Conservation (phyloP, 75 land plant genomes). For the Pinus taeda region DNA sequence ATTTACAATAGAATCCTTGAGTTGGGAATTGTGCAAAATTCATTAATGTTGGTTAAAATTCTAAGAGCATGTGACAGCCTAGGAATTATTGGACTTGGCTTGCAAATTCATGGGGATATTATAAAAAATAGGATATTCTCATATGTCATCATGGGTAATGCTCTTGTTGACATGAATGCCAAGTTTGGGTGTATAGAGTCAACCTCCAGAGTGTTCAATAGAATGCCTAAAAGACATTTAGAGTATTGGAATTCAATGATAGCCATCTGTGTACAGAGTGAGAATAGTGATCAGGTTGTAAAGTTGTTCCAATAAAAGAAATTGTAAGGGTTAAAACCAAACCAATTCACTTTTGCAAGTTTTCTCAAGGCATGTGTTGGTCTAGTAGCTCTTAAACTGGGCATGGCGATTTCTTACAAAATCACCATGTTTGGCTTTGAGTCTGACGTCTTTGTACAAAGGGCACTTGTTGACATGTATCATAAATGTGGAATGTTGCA, state of each 20-base stretch:
- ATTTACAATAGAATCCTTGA: background rate
- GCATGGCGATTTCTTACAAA: conserved; percentile 32
- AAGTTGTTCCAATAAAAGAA: conserved; percentile 30
- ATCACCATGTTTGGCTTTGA: conserved; percentile 22
- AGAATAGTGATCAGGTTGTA: conserved; percentile 16
- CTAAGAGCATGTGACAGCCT: conserved; percentile 36
- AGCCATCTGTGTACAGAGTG: conserved; percentile 29
- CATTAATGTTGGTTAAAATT: background rate
- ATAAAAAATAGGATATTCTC: conserved; percentile 5
- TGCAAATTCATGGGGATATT: conserved; percentile 31
- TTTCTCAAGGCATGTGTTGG: conserved; percentile 45
- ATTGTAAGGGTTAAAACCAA: conserved; percentile 21
- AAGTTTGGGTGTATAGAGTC: conserved; percentile 31
- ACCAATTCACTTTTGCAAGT: conserved; percentile 27
- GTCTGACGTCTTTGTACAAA: conserved; percentile 29
- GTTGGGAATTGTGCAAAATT: background rate
- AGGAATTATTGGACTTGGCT: conserved; percentile 18
- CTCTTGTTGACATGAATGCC: conserved; percentile 43
- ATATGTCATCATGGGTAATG: conserved; percentile 25
- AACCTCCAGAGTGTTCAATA: conserved; percentile 22
- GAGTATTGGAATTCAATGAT: conserved; percentile 45
- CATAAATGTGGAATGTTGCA: conserved; percentile 40
- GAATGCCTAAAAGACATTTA: conserved; percentile 26
- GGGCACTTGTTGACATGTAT: conserved; percentile 51
- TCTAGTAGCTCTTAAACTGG: conserved; percentile 20